Conservation (phyloP, 768 basidiomycete genomes). For the Lepiota brunneoincarnata region DNA sequence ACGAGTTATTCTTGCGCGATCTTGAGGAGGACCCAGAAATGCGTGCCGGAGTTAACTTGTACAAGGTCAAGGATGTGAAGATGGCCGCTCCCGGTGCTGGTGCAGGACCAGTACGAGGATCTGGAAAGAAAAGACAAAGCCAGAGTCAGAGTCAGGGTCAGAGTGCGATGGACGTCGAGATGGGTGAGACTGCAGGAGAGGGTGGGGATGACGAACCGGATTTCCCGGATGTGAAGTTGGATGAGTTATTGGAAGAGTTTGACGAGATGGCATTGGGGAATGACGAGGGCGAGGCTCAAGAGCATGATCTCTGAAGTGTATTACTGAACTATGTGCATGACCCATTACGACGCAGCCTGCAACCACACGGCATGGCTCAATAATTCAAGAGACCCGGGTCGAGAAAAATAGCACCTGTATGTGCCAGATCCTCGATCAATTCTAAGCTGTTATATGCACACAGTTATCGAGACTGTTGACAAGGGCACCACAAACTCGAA, state of each 20-base stretch:
- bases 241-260: slow-evolving; percentile 88
- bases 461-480: too few relatives aligned
- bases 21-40: slow-evolving; percentile 95
- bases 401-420: too few relatives aligned
- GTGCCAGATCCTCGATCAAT: too few relatives aligned
- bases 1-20: slow-evolving; percentile 92
- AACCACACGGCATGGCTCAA: too few relatives aligned
- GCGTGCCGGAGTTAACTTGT: slow-evolving; percentile 82
- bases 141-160: slow-evolving; percentile 48
- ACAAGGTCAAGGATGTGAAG: slow-evolving; percentile 55
- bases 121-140: slow-evolving; percentile 26
- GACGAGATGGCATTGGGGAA: slow-evolving; percentile 82
- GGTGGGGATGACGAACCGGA: slow-evolving; percentile 71
- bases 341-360: too few relatives aligned
- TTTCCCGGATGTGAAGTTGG: slow-evolving; percentile 83
- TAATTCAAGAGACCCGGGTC: too few relatives aligned
- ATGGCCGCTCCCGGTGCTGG: slow-evolving; percentile 47
- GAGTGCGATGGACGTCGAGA: slow-evolving; percentile 68
- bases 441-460: too few relatives aligned
- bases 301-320: background rate
- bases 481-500: too few relatives aligned
- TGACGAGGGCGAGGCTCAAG: slow-evolving; percentile 18
- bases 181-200: slow-evolving; percentile 31
- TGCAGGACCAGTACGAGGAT: slow-evolving; percentile 11
- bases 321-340: background rate